Conservation (phyloP, 2,329 filamentous ascomycete genomes). For the Calonectria naviculata region DNA sequence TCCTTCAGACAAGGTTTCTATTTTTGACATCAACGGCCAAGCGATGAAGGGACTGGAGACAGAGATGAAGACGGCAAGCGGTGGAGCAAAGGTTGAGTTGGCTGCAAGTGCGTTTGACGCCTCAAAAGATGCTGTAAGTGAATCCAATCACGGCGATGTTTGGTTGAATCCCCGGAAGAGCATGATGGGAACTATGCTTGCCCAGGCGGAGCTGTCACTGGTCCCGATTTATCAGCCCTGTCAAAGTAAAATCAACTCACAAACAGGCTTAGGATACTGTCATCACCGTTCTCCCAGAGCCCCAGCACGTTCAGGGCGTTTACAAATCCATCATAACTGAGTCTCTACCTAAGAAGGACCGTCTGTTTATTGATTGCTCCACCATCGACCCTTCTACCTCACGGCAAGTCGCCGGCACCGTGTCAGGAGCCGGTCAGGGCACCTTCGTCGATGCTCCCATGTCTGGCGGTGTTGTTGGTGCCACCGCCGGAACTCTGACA, state of each 20-base stretch:
- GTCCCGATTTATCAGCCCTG: background rate
- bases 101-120: slow-evolving; percentile 60
- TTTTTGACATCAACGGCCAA: slow-evolving; percentile 68
- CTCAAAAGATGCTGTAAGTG: slow-evolving; percentile 63
- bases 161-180: background rate
- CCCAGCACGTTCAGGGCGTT: slow-evolving; percentile 86
- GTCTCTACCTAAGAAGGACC: slow-evolving; percentile 63
- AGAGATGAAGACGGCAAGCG: slow-evolving; percentile 57
- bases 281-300: slow-evolving; percentile 90
- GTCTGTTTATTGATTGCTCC: slow-evolving; percentile 94
- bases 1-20: slow-evolving; percentile 60
- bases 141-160: background rate
- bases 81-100: slow-evolving; percentile 59
- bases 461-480: slow-evolving; percentile 95
- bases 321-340: slow-evolving; percentile 80
- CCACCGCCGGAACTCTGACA: slow-evolving; percentile 85
- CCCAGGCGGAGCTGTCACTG: background rate
- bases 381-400: slow-evolving; percentile 95
- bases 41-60: slow-evolving; percentile 58
- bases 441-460: slow-evolving; percentile 95
- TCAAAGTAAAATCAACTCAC: background rate
- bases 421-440: slow-evolving; percentile 73
- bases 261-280: slow-evolving; percentile 75
- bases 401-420: slow-evolving; percentile 77
- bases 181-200: no score